Conservation (phyloP, 306 rosid species). For the Oxytropis ochrocephala region DNA sequence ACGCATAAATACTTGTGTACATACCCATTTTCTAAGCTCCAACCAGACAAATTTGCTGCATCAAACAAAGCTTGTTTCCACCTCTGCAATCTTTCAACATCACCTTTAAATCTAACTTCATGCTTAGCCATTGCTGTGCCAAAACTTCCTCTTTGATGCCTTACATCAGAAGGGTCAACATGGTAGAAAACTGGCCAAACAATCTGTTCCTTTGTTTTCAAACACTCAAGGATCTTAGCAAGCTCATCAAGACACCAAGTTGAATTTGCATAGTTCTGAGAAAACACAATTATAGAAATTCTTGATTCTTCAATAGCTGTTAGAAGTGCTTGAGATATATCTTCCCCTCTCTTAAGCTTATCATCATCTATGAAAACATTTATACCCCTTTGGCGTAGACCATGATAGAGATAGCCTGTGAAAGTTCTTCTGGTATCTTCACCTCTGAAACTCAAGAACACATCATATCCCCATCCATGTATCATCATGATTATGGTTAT, state of each 20-base stretch:
- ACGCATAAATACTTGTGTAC: neutral
- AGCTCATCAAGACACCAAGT: constrained; percentile 42
- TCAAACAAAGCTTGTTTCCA: constrained; percentile 38
- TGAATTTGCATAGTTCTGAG: constrained; percentile 34
- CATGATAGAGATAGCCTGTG: constrained; percentile 30
- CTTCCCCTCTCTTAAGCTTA: constrained; percentile 16
- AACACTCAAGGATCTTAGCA: constrained; percentile 9
- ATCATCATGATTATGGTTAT: neutral
- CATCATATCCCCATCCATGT: constrained; percentile 28
- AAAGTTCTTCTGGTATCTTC: constrained; percentile 23
- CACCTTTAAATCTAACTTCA: neutral
- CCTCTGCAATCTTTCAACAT: neutral
- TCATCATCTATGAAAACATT: constrained; percentile 15
- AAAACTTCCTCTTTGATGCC: constrained; percentile 17
- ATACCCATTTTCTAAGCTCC: constrained; percentile 35
- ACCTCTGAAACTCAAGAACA: constrained; percentile 36
- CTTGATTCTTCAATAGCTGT: constrained; percentile 41
- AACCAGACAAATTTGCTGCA: constrained; percentile 34
- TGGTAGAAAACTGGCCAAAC: constrained; percentile 40
- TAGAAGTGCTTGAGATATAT: constrained; percentile 29
- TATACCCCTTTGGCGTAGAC: constrained; percentile 28
- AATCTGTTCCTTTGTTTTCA: neutral
- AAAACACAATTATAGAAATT: constrained; percentile 35
- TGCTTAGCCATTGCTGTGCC: constrained; percentile 6
- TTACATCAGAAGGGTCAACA: constrained; percentile 35